phyloP scores from a whole-genome alignment of 768 basidiomycete genomes.

The Russula vinacea region DNA sequence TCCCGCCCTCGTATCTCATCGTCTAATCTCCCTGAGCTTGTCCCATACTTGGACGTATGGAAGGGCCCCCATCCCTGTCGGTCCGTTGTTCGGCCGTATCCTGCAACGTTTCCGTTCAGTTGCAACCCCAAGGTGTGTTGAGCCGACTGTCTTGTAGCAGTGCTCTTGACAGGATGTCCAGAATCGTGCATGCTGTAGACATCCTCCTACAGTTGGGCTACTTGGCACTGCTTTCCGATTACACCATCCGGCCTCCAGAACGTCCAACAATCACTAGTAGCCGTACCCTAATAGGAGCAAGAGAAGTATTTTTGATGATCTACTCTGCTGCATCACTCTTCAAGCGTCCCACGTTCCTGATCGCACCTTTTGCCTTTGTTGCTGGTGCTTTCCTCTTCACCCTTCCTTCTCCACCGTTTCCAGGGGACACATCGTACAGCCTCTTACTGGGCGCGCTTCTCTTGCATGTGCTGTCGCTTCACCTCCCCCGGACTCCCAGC shows the following conservation, averaged over 20 bases:
- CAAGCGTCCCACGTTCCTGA: constrained; percentile 37
- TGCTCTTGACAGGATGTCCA: constrained; percentile 30
- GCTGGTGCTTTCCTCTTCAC: constrained; percentile 42
- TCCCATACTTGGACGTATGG: constrained; percentile 26
- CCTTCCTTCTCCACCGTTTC: constrained; percentile 45
- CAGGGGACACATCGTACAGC: constrained; percentile 42
- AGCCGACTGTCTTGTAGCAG: neutral
- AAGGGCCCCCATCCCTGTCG: constrained; percentile 7
- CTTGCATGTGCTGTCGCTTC: constrained; percentile 46
- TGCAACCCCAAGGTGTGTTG: constrained; percentile 46
- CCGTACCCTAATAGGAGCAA: constrained; percentile 33
- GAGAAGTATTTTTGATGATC: constrained; percentile 42
- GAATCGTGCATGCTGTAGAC: constrained; percentile 47
- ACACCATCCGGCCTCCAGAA: constrained; percentile 39
- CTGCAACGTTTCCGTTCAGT: constrained; percentile 39
- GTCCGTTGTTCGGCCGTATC: constrained; percentile 13
- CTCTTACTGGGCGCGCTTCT: constrained; percentile 43
- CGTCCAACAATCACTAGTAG: constrained; percentile 32
- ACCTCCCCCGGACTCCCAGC: constrained; percentile 45
- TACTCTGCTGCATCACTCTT: constrained; percentile 41
- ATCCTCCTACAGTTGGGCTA: constrained; percentile 41
- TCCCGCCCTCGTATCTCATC: constrained; percentile 21
- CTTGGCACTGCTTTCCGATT: constrained; percentile 42
- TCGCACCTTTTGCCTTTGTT: constrained; percentile 41
- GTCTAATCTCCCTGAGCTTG: constrained; percentile 23